Evolutionary conservation across 441 rosid species (phyloP).

Genomic region (Breynia disticha): DNA sequence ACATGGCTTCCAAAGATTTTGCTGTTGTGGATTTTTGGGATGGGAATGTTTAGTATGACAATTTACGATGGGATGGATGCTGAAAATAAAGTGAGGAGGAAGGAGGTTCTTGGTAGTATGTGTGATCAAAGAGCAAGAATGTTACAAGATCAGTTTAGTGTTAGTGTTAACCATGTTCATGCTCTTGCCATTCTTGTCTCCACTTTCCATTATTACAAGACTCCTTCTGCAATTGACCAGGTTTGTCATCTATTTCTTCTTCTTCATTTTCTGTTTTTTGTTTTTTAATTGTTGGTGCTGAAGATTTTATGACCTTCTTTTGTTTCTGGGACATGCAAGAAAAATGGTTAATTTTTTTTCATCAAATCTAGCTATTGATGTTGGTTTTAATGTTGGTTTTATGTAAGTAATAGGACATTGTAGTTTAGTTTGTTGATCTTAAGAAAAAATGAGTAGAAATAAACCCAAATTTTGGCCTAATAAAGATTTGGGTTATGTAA

Average conservation of each 20-base stretch:
- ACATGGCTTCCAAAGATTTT: constrained; percentile 60
- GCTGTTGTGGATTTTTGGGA: constrained; percentile 42
- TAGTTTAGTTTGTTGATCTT: too few relatives aligned
- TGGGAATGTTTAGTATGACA: constrained; percentile 34
- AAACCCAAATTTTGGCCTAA: too few relatives aligned
- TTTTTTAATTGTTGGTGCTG: neutral
- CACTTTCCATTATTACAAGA: constrained; percentile 82
- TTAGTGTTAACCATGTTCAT: constrained; percentile 95
- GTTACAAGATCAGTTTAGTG: constrained; percentile 93
- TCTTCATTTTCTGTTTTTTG: constrained; percentile 2
- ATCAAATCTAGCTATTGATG: too few relatives aligned
- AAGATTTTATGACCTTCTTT: neutral
- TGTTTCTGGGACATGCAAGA: neutral
- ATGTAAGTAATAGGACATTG: neutral
- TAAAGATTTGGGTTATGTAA: too few relatives aligned
- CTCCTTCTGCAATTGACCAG: constrained; percentile 97
- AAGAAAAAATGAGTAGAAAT: too few relatives aligned
- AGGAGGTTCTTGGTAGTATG: constrained; percentile 67
- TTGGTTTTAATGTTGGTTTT: constrained; percentile 6
- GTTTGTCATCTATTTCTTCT: constrained; percentile 28
- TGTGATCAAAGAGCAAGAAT: constrained; percentile 95
- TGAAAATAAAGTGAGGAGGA: constrained; percentile 54
- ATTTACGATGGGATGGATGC: constrained; percentile 58
- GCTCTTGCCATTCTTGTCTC: constrained; percentile 95
- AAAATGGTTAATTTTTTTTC: too few relatives aligned